These are phyloP conservation scores for Rhodotorula mucilaginosa DNA, from an alignment of 1,284 basidiomycete species.

Conservation along the genomic window DNA sequence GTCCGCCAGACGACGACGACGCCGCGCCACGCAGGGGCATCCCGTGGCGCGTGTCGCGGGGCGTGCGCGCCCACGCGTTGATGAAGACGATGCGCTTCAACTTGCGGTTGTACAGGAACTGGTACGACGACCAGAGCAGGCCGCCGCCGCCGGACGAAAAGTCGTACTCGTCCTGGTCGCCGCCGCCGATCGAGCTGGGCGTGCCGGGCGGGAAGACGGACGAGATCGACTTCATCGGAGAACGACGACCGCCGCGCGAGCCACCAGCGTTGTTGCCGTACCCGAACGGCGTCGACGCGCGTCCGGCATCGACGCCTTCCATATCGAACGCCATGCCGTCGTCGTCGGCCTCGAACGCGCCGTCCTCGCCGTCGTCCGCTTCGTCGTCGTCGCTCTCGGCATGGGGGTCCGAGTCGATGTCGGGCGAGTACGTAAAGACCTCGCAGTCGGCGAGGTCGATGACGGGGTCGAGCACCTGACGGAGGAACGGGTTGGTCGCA, in stretches of 20 bases:
- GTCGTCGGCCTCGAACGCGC: conserved; percentile 36
- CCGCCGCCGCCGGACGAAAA: conserved; percentile 57
- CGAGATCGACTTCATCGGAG: conserved; percentile 37
- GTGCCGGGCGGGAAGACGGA: conserved; percentile 32
- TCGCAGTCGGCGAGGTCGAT: conserved; percentile 89
- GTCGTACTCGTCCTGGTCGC: conserved; percentile 14
- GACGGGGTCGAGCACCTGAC: conserved; percentile 82
- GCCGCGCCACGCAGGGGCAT: background rate
- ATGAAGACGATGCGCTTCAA: conserved; percentile 87
- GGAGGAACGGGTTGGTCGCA: conserved; percentile 74
- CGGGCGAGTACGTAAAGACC: conserved; percentile 91
- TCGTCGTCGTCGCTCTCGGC: conserved; percentile 55
- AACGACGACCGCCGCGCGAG: conserved; percentile 3
- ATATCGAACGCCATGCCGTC: conserved; percentile 12
- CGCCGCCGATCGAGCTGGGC: conserved; percentile 6
- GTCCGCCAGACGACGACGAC: background rate
- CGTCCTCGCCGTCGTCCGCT: conserved; percentile 41
- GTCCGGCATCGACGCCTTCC: conserved; percentile 2
- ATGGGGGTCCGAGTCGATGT: conserved; percentile 92
- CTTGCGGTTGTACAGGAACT: conserved; percentile 94
- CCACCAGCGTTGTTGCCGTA: background rate
- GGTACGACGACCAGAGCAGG: conserved; percentile 92
- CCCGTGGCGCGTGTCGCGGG: conserved; percentile 7
- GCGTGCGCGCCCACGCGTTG: conserved; percentile 80
- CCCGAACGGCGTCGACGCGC: conserved; percentile 13